Conservation (phyloP, 2,329 filamentous ascomycete species). For the Aspergillus tubingensis region DNA sequence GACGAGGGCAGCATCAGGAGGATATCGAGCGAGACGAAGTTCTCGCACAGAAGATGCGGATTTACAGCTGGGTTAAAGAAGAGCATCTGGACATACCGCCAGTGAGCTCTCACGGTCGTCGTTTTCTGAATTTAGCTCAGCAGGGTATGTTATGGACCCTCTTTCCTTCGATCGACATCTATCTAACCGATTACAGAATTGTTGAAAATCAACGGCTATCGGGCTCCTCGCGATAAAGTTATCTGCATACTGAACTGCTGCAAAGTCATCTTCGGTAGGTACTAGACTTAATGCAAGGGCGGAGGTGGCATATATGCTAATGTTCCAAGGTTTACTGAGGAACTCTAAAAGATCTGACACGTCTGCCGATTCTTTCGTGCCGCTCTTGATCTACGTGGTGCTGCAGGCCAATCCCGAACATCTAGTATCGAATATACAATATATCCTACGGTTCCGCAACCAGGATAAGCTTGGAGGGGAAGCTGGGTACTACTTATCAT, state of each 20-base stretch:
- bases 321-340: conserved; percentile 67
- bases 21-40: conserved; percentile 96
- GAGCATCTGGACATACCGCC: conserved; percentile 90
- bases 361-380: conserved; percentile 94
- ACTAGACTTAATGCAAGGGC: not conserved
- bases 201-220: conserved; percentile 92
- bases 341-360: conserved; percentile 85
- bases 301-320: not conserved
- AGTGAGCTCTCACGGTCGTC: conserved; percentile 79
- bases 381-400: conserved; percentile 92
- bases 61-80: conserved; percentile 93
- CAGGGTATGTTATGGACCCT: conserved; percentile 59
- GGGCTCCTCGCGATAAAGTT: conserved; percentile 96
- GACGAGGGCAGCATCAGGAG: conserved; percentile 93
- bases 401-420: conserved; percentile 93
- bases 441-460: conserved; percentile 94
- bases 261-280: conserved; percentile 93
- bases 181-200: conserved; percentile 64
- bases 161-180: not conserved
- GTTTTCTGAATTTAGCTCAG: conserved; percentile 85
- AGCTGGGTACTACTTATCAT: conserved; percentile 96
- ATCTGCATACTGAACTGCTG: conserved; percentile 98
- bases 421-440: conserved; percentile 95
- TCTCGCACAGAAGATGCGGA: conserved; percentile 93
- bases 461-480: conserved; percentile 98